Base-by-base conservation (phyloP, 2,329 filamentous ascomycete species). In the Fusarium sp. region DNA sequence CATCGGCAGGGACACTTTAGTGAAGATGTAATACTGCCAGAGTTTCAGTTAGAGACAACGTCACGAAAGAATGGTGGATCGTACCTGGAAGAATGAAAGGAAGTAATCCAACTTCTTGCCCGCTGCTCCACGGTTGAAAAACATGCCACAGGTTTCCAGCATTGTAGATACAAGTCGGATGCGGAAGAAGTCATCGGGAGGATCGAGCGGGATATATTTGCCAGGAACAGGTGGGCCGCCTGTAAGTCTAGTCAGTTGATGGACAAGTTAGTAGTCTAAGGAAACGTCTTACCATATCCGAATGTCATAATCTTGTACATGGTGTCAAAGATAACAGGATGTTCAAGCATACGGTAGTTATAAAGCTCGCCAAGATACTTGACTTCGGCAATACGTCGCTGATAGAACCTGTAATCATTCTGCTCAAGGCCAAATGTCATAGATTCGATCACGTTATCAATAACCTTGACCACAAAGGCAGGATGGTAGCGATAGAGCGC, bases 81-180 rank as follows among this genome's bases (percentile, higher is more conserved):
- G 56, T 80, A 92, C 91, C 86, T 97, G 95, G 78, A 99, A 94
- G 83, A 98, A 98, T 0, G 93, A 96, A 69, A 99, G 86, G 83
- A 98, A 99, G 82, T 97, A 98, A 79, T 99, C 96, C 15, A 99
- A 88, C 83, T 98, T 99, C 86, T 98, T 98, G 82, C 95, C 97
- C 4, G 95, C 94, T 47, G 93, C 91, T 12, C 97, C 96, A 77
- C 96, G 93, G 81, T 96, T 96, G 78, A 98, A 99, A 84, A 96
- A 99, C 82, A 97, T 92, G 61, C 97, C 96, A 75, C 96, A 98
- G 2, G 95, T 98, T 82, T 99, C 97, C 9, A 99, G 88, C 54
- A 99, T 87, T 19, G 93, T 97, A 73, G 95, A 93, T 35, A 97
- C 92, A 40, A 99, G 87, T 16, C 96, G 94, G 79, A 98, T 95